A percentile compares a stretch with the other conserved stretches of the same genome.
Evolutionary conservation across 345 rosid species (phyloP).

Genomic region (Acer saccharum): DNA sequence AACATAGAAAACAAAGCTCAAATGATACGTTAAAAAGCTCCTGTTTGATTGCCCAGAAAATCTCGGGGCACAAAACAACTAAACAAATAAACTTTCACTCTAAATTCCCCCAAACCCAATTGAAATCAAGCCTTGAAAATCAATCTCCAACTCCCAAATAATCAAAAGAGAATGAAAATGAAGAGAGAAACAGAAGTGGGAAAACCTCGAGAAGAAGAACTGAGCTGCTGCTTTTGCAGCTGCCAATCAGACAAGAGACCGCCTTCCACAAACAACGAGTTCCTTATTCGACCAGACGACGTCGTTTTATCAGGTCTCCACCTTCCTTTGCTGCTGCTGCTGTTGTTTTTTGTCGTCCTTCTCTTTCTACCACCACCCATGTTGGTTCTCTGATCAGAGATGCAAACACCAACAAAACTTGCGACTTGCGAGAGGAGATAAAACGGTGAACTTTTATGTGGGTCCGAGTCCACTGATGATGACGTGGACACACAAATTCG

Average conservation of each 20-base stretch:
- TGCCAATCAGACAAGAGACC: constrained; percentile 74
- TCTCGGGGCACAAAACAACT: background rate
- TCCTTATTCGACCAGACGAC: constrained; percentile 31
- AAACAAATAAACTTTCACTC: background rate
- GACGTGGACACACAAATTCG: background rate
- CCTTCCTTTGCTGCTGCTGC: constrained; percentile 21
- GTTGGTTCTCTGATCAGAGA: background rate
- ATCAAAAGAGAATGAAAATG: no score
- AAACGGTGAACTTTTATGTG: background rate
- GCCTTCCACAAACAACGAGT: constrained; percentile 71
- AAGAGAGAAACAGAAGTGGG: background rate
- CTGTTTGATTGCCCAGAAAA: background rate
- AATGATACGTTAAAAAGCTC: background rate
- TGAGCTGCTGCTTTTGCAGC: background rate
- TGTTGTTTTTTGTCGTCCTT: constrained; percentile 37
- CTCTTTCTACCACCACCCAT: constrained; percentile 66
- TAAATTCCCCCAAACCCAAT: background rate
- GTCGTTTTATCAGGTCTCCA: constrained; percentile 20
- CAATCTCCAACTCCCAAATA: no score
- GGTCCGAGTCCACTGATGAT: background rate
- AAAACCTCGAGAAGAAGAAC: constrained; percentile 39
- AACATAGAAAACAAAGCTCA: background rate
- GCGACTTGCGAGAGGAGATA: background rate
- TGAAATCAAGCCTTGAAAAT: background rate
- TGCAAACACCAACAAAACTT: background rate